These are phyloP conservation scores for Paraphaeosphaeria sporulosa DNA, from an alignment of 2,329 filamentous ascomycete species.

Conservation along the genomic window DNA sequence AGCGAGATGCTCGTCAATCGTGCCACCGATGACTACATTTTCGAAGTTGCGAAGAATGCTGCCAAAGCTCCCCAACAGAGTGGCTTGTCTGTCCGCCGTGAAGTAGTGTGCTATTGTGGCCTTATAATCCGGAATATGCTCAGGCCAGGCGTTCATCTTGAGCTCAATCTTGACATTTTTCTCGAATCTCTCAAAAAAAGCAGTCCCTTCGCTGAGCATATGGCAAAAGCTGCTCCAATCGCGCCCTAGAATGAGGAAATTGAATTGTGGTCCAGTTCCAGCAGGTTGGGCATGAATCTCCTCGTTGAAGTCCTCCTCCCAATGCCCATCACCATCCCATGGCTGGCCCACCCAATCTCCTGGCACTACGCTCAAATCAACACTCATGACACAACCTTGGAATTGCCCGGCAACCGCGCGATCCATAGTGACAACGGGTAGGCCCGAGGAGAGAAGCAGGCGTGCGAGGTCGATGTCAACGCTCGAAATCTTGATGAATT, in stretches of 20 bases:
- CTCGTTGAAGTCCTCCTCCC: background rate
- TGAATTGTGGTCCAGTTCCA: conserved; percentile 14
- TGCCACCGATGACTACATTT: background rate
- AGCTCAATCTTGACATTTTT: background rate
- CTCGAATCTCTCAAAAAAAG: background rate
- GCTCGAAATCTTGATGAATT: conserved; percentile 18
- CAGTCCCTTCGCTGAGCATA: background rate
- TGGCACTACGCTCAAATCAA: background rate
- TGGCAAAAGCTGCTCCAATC: conserved; percentile 17
- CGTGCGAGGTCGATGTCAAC: background rate
- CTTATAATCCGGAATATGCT: background rate
- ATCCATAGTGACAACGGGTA: conserved; percentile 21
- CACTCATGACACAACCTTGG: conserved; percentile 14
- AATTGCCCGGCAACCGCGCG: conserved; percentile 13
- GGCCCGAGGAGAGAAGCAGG: background rate
- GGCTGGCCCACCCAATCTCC: conserved; percentile 1
- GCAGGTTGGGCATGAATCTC: background rate
- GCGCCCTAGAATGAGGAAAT: conserved; percentile 18
- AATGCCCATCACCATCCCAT: background rate
- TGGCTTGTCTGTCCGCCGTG: background rate
- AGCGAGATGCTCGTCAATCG: background rate
- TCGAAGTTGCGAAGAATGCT: background rate
- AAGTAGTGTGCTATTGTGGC: background rate
- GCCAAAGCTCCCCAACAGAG: background rate
- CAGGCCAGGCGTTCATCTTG: background rate